These are phyloP conservation scores for Petrea volubilis DNA, from an alignment of 257 asterid genomes.

Conservation along the genomic window DNA sequence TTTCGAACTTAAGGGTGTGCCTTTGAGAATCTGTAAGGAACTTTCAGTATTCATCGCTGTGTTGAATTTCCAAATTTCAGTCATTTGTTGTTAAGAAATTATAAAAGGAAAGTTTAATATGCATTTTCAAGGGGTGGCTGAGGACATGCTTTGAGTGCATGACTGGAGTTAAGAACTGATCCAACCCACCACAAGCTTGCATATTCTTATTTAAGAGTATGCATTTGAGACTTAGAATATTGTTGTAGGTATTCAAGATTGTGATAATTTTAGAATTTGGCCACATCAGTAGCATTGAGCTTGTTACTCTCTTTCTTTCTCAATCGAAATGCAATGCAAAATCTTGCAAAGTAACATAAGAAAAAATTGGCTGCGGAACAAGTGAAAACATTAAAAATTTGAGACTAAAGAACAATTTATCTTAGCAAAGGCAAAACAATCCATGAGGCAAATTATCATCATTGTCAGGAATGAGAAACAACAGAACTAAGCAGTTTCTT, in stretches of 20 bases:
- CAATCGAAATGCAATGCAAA: neutral
- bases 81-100: slow-evolving; percentile 12
- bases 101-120: slow-evolving; percentile 4
- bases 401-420: neutral
- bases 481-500: slow-evolving; percentile 13
- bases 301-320: neutral
- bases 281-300: neutral
- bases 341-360: neutral
- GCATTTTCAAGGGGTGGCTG: neutral
- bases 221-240: neutral
- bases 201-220: neutral
- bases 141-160: slow-evolving; percentile 14
- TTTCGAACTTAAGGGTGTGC: slow-evolving; percentile 2
- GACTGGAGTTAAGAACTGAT: neutral
- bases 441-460: slow-evolving; percentile 8
- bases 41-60: slow-evolving; percentile 6
- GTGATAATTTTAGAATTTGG: neutral
- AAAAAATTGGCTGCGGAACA: neutral
- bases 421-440: slow-evolving; percentile 18
- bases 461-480: slow-evolving; percentile 15
- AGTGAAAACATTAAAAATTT: slow-evolving; percentile 16
- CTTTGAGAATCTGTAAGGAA: slow-evolving; percentile 19
- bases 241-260: neutral
- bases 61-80: slow-evolving; percentile 4
- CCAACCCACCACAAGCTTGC: slow-evolving; percentile 10